Base-by-base conservation (phyloP, 768 basidiomycete genomes). In the Infundibulicybe gibba region DNA sequence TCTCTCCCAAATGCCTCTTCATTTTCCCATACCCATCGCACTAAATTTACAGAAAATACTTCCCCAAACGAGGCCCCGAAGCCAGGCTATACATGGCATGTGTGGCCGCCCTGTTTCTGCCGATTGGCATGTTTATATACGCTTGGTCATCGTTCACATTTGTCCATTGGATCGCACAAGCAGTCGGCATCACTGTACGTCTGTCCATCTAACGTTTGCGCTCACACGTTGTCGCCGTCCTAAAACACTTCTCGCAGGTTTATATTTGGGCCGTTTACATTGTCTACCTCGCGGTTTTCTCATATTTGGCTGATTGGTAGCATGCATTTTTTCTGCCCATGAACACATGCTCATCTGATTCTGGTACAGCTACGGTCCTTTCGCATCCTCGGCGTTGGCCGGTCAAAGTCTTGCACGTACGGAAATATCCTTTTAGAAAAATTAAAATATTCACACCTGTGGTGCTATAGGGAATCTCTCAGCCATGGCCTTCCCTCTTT, bases 311-410 rank as follows among this genome's bases (percentile, higher is more conserved):
- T 3, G 83, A 86, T 62, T 82, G 80, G 73, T 85, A 58, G 16
- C 73, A 55, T 34, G 40, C 12, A 20, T 35, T 46, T 37, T 33
- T 15, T 16, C 47, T 12, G 13, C 16, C 13, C n/a, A 9, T 30
- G 13, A n/a, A 19, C 40, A 13, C 13, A 32, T 17, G 40, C 32
- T 13, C n/a, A 13, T 45, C 2, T 44, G 15, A 16, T 21, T 13
- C 11, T 25, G 25, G 8, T 20, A 17, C 42, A 69, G 79, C 51
- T 80, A 80, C 47, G 77, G 78, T 2, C 74, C 74, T 4, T 86
- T 79, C 57, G 84, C 85, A 5, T 85, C 82, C 0, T 84, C 81
- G 0, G 85, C 84, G 10, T 64, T 85, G 14, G 85, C 85, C 1
- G 85, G 78, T 2, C 83, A 86, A 60, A 81, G 77, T 54, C 66